Base-by-base conservation (phyloP, 2,329 filamentous ascomycete species). In the Fusarium brevicatenulatum region DNA sequence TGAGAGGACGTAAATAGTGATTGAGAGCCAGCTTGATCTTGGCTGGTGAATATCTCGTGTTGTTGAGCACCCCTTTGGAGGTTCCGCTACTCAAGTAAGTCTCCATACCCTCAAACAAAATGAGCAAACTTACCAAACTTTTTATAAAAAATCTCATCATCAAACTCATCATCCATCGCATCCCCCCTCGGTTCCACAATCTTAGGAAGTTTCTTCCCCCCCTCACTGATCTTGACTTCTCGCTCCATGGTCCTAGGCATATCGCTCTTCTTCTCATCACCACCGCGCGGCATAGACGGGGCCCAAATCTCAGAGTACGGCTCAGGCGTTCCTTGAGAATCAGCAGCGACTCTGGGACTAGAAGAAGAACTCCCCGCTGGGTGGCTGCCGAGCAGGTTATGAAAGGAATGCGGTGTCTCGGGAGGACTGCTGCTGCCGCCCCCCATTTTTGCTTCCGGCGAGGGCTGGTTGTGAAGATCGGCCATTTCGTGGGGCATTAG, bases 1-100 rank as follows among this genome's bases (percentile, higher is more conserved):
- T 1, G 90, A 90, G 2, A 89, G 76, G 4, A 81, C 49, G 23
- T 87, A 76, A 19, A 88, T 82, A 1, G 81, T 84, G 16, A 86
- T 76, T 13, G 84, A 86, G 15, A 91, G 81, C 87, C 88, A 91
- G 52, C 80, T 83, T 18, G 72, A 75, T 44, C 80, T 75, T 7
- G 68, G 76, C 34, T 72, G 76, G 50, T 79, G 77, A 28, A 83
- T 79, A 39, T 82, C 78, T 36, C 73, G 70, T 30, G 63, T 73
- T 7, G 82, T 82, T 28, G 71, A 76, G 66, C 82, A 83, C 36
- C 80, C 79, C 15, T 70, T 79, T 3, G 82, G 81, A 5, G 79
- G 78, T 32, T 80, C 71, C 34, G 71, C 71, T 74, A 5, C 43
- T 72, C 74, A 34, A 25, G 11, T 72, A 18, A 58, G 67, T 18